Evolutionary conservation across 306 rosid species (phyloP).

Genomic region (Cercis canadensis): DNA sequence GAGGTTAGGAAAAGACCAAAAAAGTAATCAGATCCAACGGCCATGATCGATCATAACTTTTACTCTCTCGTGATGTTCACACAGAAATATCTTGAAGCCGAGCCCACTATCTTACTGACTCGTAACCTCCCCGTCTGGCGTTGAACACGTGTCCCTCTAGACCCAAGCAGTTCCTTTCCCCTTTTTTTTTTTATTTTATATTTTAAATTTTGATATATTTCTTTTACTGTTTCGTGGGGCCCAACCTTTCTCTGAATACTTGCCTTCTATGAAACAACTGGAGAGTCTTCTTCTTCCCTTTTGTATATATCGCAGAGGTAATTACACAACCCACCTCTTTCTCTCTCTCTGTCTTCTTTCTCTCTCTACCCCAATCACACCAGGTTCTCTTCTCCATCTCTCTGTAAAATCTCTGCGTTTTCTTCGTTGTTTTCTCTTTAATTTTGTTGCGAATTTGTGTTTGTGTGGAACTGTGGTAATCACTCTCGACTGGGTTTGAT

Average conservation of each 20-base stretch:
- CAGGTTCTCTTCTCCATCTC: slow-evolving; percentile 44
- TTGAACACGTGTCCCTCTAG: too few relatives aligned
- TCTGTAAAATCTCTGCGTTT: slow-evolving; percentile 7
- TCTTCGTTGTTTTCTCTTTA: slow-evolving; percentile 2
- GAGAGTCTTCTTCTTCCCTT: slow-evolving; percentile 10
- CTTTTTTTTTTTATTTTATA: too few relatives aligned
- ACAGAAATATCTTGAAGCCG: too few relatives aligned
- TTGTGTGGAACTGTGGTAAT: slow-evolving; percentile 20
- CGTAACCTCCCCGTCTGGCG: too few relatives aligned
- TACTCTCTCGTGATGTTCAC: too few relatives aligned
- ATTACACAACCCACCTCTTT: slow-evolving; percentile 31
- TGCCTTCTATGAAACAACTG: background rate
- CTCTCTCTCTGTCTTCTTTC: slow-evolving; percentile 9
- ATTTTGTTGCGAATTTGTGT: slow-evolving; percentile 30
- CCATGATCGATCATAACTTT: too few relatives aligned
- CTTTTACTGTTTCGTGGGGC: slow-evolving; percentile 8
- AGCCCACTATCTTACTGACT: too few relatives aligned
- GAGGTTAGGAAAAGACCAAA: too few relatives aligned
- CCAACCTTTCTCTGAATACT: slow-evolving; percentile 5
- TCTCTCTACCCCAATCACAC: slow-evolving; percentile 38
- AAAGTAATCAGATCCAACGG: too few relatives aligned
- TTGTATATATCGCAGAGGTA: slow-evolving; percentile 31
- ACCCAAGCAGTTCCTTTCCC: too few relatives aligned
- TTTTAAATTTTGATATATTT: too few relatives aligned
- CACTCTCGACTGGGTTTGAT: slow-evolving; percentile 3